A percentile compares a stretch with the other conserved stretches of the same genome.
phyloP scores from a whole-genome alignment of 2,329 filamentous ascomycete genomes.

The Xylariaceae sp. region DNA sequence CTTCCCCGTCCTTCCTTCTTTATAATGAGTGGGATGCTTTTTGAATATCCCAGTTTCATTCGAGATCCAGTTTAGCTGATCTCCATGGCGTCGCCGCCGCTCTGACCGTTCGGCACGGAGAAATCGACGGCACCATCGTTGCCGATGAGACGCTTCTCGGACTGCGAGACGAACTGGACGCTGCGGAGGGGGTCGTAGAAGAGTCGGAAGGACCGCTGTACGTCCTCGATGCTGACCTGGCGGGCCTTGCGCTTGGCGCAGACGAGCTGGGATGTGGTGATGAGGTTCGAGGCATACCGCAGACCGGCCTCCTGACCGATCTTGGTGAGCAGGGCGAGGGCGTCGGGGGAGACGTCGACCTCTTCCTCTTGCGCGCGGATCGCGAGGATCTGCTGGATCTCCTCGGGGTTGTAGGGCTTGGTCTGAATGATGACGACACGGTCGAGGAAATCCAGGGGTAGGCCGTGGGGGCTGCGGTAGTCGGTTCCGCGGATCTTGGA shows the following conservation, averaged over 20 bases:
- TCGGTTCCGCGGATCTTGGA: constrained; percentile 89
- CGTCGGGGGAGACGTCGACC: constrained; percentile 83
- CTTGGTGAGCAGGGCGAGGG: constrained; percentile 88
- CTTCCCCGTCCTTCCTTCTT: not conserved
- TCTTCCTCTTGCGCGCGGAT: constrained; percentile 96
- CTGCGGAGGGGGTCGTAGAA: constrained; percentile 89
- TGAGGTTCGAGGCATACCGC: constrained; percentile 95
- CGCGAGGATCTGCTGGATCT: constrained; percentile 86
- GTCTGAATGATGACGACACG: constrained; percentile 96
- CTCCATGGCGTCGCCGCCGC: constrained; percentile 32
- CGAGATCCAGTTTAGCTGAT: constrained; percentile 24
- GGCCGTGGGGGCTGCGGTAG: constrained; percentile 86
- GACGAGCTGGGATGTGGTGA: constrained; percentile 87
- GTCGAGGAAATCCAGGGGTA: constrained; percentile 93
- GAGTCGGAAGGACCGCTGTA: constrained; percentile 86
- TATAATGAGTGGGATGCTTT: not conserved
- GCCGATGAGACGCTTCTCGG: constrained; percentile 88
- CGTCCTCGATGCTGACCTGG: constrained; percentile 79
- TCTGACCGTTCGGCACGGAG: constrained; percentile 43
- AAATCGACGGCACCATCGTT: constrained; percentile 78
- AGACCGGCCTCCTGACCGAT: constrained; percentile 89
- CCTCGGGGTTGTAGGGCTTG: constrained; percentile 71
- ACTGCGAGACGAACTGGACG: constrained; percentile 83
- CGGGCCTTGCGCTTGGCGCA: constrained; percentile 79
- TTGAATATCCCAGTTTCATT: not conserved